Evolutionary conservation across 2,329 filamentous ascomycete species (phyloP), one percentile per base, ranked within the genome.

Genomic region (Venturia pyrina): DNA sequence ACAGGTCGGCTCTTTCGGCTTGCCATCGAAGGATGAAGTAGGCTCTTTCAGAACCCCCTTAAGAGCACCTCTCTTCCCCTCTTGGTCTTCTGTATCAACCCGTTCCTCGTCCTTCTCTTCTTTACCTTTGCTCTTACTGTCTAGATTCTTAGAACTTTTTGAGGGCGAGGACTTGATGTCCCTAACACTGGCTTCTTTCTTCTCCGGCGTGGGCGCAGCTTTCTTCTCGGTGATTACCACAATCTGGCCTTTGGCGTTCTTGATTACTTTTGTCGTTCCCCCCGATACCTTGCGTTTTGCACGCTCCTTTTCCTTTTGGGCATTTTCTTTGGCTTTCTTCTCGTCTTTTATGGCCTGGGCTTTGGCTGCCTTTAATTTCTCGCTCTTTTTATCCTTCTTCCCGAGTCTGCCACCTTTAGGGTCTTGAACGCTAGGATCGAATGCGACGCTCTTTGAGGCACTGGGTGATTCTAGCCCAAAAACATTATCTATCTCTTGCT

Each of bases 401-500:
- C 41, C 37, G 3, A 64, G 61, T 50, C 53, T 66, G 19, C 65
- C 65, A 28, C 65, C 65, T 48, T 66, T 66, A 17, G 59, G 59
- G 5, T 66, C 65, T 64, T 63, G 60, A 11, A 66, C 65, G 40
- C 60, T 64, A n/a, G 65, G 61, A 46, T 66, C 65, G 24, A 66
- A 66, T 15, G 48, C 43, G 11, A 66, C 65, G 13, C 62, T 50
- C 28, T 66, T 66, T 2, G 46, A 41, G 13, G 59, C 59, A 43
- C 28, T 50, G 15, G 59, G 64, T 19, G 64, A 66, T 41, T 60
- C 63, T 48, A 32, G n/a, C 17, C 6, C 37, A 28, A 21, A 28
- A 32, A 21, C 21, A 10, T 43, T 21, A 11, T n/a, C 5, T 21
- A 46, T n/a, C 15, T 40, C 34, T 61, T 40, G 34, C 57, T 44